Evolutionary conservation across 2,329 filamentous ascomycete species (phyloP), one percentile per base, ranked within the genome.

Genomic region (Drechmeria coniospora): DNA sequence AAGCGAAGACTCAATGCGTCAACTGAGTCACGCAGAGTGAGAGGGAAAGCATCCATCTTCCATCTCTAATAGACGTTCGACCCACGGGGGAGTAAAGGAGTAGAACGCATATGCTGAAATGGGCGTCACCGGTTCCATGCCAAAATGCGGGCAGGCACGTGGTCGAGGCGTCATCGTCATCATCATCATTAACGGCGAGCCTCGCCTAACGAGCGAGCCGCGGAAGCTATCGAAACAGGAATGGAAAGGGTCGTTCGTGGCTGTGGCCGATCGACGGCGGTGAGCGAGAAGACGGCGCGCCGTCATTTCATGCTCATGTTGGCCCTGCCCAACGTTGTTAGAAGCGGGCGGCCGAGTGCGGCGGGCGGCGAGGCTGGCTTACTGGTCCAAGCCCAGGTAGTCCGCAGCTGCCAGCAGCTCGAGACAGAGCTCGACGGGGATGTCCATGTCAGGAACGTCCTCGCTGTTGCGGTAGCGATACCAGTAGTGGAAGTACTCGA

Each of bases 401-500:
- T 86, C 79, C 15, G 79, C 78, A 10, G 79, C 80, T 56, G 79
- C 75, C 37, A 87, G 55, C 34, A 87, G 51, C 56, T 86, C 79
- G 23, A 87, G 61, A 41, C 79, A 84, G 27, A 86, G 58, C 54
- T 86, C 79, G 17, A 79, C 70, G 9, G 79, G 79, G 32, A 86
- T 76, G 11, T 84, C 78, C 73, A 84, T 78, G 44, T 87, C 80
- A 4, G 76, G 73, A 13, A 84, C 78, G 41, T 83, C 74, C 40
- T 76, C 73, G 38, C 61, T 61, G 38, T 82, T 67, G 28, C 66
- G 65, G 52, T 81, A 66, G 43, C 74, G 76, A 53, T 83, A 75
- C 59, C 79, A 79, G 58, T 84, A 86, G 47, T 83, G 79, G 36
- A 84, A 75, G 54, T 86, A 87, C 53, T 86, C 78, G 50, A 75